Evolutionary conservation across 768 basidiomycete species (phyloP), one percentile per base, ranked within the genome.

Genomic region (Auricularia sp.): DNA sequence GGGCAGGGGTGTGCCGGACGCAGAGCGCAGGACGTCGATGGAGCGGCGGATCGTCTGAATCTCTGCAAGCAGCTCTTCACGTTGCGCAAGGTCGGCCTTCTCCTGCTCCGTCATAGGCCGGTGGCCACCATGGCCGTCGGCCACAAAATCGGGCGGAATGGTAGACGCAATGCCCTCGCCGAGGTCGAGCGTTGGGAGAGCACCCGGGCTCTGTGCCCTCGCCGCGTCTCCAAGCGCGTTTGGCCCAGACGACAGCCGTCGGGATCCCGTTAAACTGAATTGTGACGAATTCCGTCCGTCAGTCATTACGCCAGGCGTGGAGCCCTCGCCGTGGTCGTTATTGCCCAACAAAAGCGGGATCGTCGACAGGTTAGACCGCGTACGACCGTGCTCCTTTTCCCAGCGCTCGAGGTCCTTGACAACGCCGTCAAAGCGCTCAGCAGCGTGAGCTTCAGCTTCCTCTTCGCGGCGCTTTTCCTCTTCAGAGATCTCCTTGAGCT

Each of bases 381-480:
- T 35, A 51, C 82, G 78, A 3, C 89, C 88, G 71, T 97, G 92
- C 61, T 90, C 87, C 69, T 81, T 85, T 72, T 96, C 94, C 95
- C 95, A 98, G 65, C 88, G 85, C 45, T 83, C 82, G 63, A 87
- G 85, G 24, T 97, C 94, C 54, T 79, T 78, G 34, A 83, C 78
- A 51, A 92, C 76, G 65, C 76, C 81, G 11, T 78, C 81, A 73
- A 95, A 86, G 58, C 85, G 79, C 58, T 83, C 83, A 0, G 91
- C 85, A 44, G 93, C 89, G 42, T 84, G 82, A 6, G 83, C 78
- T 69, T 94, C 92, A 16, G 88, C 87, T 71, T 88, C 88, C 68
- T 84, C 84, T 67, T 94, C 89, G 66, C 82, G 82, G 65, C 83
- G 83, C 66, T 79, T 83, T 67, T 87, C 85, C 69, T 92, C 92